Percentiles rank a stretch among this genome's conserved stretches.
Conservation (phyloP, 768 basidiomycete genomes). For the Naganishia vishniacii region DNA sequence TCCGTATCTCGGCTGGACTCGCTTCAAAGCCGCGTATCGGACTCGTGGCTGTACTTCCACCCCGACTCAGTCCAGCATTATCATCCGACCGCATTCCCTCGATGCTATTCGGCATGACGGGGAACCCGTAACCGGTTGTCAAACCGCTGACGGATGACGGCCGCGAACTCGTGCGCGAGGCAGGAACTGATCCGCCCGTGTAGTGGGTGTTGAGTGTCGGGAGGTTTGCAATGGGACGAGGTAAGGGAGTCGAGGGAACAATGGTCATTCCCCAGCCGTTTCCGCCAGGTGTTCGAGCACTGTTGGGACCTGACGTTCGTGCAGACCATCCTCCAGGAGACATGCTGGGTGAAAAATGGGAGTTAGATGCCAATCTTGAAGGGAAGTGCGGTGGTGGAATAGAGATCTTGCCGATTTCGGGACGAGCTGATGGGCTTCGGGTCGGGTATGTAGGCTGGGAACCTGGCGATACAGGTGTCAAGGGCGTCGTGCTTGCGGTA, state of each 20-base stretch:
- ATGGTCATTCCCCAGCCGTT: conserved; percentile 34
- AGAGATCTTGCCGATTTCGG: conserved; percentile 9
- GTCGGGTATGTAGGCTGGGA: background rate
- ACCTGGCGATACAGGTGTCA: background rate
- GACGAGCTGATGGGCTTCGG: background rate
- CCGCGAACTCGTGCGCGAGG: background rate
- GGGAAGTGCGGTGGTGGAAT: conserved; percentile 11
- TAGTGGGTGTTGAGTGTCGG: conserved; percentile 42
- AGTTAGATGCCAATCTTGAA: background rate
- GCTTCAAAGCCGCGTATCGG: conserved; percentile 28
- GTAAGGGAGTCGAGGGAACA: conserved; percentile 44
- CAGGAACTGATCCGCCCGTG: background rate
- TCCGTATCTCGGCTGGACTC: conserved; percentile 36
- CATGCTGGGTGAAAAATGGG: background rate
- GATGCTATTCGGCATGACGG: background rate
- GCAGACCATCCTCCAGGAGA: background rate
- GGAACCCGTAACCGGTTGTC: conserved; percentile 16
- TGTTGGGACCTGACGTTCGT: background rate
- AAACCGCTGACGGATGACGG: conserved; percentile 25
- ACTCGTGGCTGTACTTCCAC: conserved; percentile 27
- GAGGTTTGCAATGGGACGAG: conserved; percentile 47
- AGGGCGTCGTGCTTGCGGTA: background rate
- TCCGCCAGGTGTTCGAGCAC: conserved; percentile 16
- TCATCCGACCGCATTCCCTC: background rate
- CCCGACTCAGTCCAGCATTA: background rate